Base-by-base conservation (phyloP, 1,139 yeast species). In the Blastobotrys buckinghamii region DNA sequence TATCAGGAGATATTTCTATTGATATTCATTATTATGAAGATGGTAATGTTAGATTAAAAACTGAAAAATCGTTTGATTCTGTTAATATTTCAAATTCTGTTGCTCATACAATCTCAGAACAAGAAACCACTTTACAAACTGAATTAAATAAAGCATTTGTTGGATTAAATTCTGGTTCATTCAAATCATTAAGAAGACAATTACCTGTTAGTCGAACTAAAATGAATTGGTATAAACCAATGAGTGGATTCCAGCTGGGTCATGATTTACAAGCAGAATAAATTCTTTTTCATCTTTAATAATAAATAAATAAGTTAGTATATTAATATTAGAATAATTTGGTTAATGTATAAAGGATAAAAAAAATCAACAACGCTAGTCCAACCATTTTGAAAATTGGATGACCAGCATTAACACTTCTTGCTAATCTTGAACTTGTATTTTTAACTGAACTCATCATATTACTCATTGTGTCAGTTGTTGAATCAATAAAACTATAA, bases 11-110 rank as follows among this genome's bases (percentile, higher is more conserved):
- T 13, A 73, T 88, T 32, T 67, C 68, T 36, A 76, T 89, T 38
- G 92, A 86, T 56, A 84, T 90, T 41, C 98, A 92, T 66, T 92
- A 90, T 67, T 92, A 78, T 64, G 98, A 92, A 68, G 97, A 92
- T 59, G 98, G 98, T 29, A 92, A 92, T 61, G 97, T 92, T 19
- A 75, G 94, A 45, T 76, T 92, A 59, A 81, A 78, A 55, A 78
- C 83, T 26, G 66, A 67, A 9, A 77, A 79, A 48, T 62, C 64
- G n/a, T 60, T 44, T 12, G 42, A 30, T 27, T 15, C 35, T 10
- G 27, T 35, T 5, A 13, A 37, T 33, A 13, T 76, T 1, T 63
- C 62, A 33, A 44, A 57, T 6, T 61, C 64, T 2, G 53, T 15
- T 47, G 74, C 79, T 42, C 72, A 73, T 50, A 66, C 74, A 39